These are phyloP conservation scores for Paecilomyces dactylethromorphus DNA, from an alignment of 2,329 filamentous ascomycete genomes.

Conservation along the genomic window DNA sequence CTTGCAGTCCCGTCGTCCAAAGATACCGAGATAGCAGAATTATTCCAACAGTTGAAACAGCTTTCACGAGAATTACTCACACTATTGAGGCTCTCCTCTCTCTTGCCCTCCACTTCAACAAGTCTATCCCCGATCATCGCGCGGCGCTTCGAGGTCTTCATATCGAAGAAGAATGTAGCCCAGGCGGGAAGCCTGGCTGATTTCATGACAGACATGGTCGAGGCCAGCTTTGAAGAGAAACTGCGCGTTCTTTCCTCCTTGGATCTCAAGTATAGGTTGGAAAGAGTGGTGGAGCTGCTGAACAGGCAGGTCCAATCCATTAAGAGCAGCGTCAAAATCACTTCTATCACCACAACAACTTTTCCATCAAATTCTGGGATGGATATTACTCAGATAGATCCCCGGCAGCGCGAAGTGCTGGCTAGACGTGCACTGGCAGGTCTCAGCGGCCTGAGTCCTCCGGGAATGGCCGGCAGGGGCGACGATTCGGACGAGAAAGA, in stretches of 20 bases:
- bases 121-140: conserved; percentile 77
- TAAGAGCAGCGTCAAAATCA: conserved; percentile 81
- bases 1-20: conserved; percentile 34
- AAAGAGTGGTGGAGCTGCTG: conserved; percentile 76
- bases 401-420: conserved; percentile 39
- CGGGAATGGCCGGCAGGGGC: conserved; percentile 40
- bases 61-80: conserved; percentile 81
- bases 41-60: conserved; percentile 76
- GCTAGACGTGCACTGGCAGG: conserved; percentile 38
- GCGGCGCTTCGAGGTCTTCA: conserved; percentile 78
- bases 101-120: conserved; percentile 66
- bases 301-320: conserved; percentile 75
- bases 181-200: conserved; percentile 86
- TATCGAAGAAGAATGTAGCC: conserved; percentile 69
- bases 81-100: conserved; percentile 73
- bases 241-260: conserved; percentile 76
- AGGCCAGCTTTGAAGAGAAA: conserved; percentile 85
- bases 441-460: conserved; percentile 34
- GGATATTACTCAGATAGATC: conserved; percentile 47
- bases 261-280: conserved; percentile 69
- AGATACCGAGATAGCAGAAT: conserved; percentile 59
- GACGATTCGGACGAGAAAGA: conserved; percentile 67
- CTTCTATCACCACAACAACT: conserved; percentile 63
- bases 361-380: conserved; percentile 55
- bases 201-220: conserved; percentile 92